phyloP scores from a whole-genome alignment of 2,329 filamentous ascomycete species.

The Penicillium sp. region DNA sequence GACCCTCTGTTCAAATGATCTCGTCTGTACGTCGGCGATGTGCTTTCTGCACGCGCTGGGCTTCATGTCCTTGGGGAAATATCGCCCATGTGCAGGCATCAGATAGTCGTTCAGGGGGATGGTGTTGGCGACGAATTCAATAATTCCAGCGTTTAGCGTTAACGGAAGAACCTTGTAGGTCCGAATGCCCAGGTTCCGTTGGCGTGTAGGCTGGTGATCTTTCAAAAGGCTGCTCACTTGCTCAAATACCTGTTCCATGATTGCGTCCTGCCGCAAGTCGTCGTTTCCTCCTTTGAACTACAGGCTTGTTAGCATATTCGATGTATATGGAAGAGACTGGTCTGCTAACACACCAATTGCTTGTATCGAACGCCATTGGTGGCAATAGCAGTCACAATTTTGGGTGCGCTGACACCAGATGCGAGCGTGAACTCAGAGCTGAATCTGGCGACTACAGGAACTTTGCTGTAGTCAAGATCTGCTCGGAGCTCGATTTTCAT shows the following conservation, averaged over 20 bases:
- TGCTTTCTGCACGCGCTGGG: slow-evolving; percentile 74
- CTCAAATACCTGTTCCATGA: slow-evolving; percentile 99
- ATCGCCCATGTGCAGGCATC: slow-evolving; percentile 83
- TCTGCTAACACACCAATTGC: slow-evolving; percentile 64
- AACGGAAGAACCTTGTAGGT: slow-evolving; percentile 97
- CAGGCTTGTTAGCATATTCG: slow-evolving; percentile 15
- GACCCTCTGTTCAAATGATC: slow-evolving; percentile 70
- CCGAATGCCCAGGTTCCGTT: slow-evolving; percentile 84
- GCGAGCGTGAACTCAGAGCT: slow-evolving; percentile 80
- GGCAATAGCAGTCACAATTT: slow-evolving; percentile 81
- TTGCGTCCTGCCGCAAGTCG: slow-evolving; percentile 93
- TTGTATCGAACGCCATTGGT: slow-evolving; percentile 80
- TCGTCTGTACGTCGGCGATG: slow-evolving; percentile 72
- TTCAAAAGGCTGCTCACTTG: slow-evolving; percentile 89
- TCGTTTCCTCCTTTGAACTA: slow-evolving; percentile 92
- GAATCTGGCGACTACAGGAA: slow-evolving; percentile 75
- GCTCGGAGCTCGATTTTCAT: slow-evolving; percentile 77
- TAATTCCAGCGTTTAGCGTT: slow-evolving; percentile 81
- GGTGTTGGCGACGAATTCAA: slow-evolving; percentile 95
- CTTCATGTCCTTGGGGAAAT: slow-evolving; percentile 82
- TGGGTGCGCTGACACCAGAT: slow-evolving; percentile 86
- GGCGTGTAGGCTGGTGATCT: slow-evolving; percentile 81
- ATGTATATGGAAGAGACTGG: neutral
- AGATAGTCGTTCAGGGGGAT: slow-evolving; percentile 90
- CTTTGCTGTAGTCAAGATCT: slow-evolving; percentile 71